A percentile compares a stretch with the other conserved stretches of the same genome.
phyloP scores from a whole-genome alignment of 352 stramenopile genomes.

The Phytophthora idaei region DNA sequence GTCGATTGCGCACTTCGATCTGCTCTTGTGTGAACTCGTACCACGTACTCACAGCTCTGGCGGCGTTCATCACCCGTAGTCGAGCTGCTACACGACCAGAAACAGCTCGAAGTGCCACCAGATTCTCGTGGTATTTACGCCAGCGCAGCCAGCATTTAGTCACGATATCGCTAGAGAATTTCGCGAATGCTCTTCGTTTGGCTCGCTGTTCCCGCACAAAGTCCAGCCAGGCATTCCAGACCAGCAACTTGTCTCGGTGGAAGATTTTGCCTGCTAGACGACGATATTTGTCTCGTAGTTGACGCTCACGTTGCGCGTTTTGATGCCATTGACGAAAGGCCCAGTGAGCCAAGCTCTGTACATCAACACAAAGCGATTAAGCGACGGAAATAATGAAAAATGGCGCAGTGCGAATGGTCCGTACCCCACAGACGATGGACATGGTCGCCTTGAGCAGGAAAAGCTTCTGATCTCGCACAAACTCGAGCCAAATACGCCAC shows the following conservation, averaged over 20 bases:
- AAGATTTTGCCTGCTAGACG: conserved; percentile 58
- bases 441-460: conserved; percentile 75
- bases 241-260: conserved; percentile 52
- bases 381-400: not conserved
- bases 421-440: conserved; percentile 71
- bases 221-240: conserved; percentile 66
- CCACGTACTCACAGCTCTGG: conserved; percentile 66
- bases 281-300: conserved; percentile 55
- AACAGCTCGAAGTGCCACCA: conserved; percentile 44
- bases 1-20: conserved; percentile 45
- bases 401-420: not conserved
- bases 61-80: conserved; percentile 45
- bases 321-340: conserved; percentile 72
- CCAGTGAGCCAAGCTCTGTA: conserved; percentile 68
- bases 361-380: conserved; percentile 1
- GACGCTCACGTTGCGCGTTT: conserved; percentile 38
- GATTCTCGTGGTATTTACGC: conserved; percentile 48
- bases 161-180: conserved; percentile 64
- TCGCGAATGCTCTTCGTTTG: conserved; percentile 60
- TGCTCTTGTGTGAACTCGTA: conserved; percentile 67
- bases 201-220: conserved; percentile 60
- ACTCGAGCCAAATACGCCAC: conserved; percentile 56
- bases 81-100: conserved; percentile 50
- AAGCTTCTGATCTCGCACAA: conserved; percentile 59
- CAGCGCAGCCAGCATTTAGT: conserved; percentile 74